Percentiles rank a stretch among this genome's conserved stretches.
These are phyloP conservation scores for Aspergillus viridinutans DNA, from an alignment of 2,329 filamentous ascomycete species.

Conservation along the genomic window DNA sequence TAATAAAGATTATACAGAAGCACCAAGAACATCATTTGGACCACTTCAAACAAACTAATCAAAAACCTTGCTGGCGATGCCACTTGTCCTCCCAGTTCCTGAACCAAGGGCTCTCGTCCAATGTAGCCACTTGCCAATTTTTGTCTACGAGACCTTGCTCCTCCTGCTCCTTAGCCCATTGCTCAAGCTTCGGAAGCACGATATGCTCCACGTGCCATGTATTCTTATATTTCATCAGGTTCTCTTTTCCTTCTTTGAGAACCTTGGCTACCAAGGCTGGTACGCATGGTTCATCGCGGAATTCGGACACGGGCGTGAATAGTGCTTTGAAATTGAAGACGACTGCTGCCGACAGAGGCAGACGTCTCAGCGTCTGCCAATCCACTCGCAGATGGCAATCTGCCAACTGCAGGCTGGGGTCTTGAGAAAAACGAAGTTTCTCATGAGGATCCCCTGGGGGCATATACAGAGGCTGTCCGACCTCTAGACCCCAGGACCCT, in stretches of 20 bases:
- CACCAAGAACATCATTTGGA: neutral
- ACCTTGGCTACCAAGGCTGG: slow-evolving; percentile 66
- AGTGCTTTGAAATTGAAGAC: slow-evolving; percentile 87
- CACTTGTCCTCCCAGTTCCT: slow-evolving; percentile 73
- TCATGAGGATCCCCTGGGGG: slow-evolving; percentile 65
- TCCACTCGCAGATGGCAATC: slow-evolving; percentile 72
- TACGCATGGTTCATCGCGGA: slow-evolving; percentile 68
- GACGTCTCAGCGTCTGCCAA: slow-evolving; percentile 78
- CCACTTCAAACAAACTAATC: slow-evolving; percentile 1
- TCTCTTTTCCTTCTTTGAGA: slow-evolving; percentile 65
- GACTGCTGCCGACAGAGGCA: slow-evolving; percentile 70
- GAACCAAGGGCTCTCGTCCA: slow-evolving; percentile 73
- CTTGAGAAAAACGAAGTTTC: slow-evolving; percentile 55
- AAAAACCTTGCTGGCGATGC: slow-evolving; percentile 61
- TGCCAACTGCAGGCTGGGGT: slow-evolving; percentile 51
- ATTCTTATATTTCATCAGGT: slow-evolving; percentile 74
- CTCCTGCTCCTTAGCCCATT: slow-evolving; percentile 64
- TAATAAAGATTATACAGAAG: neutral
- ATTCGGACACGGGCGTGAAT: slow-evolving; percentile 69
- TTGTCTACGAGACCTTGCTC: slow-evolving; percentile 55
- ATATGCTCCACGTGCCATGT: slow-evolving; percentile 76
- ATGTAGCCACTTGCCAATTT: slow-evolving; percentile 63
- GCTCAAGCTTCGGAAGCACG: slow-evolving; percentile 59
- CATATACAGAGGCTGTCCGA: slow-evolving; percentile 71
- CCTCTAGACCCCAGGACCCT: slow-evolving; percentile 78